Percentiles rank a stretch among this genome's conserved stretches.
These are phyloP conservation scores for Prosopis cineraria DNA, from an alignment of 306 rosid genomes.

Conservation along the genomic window DNA sequence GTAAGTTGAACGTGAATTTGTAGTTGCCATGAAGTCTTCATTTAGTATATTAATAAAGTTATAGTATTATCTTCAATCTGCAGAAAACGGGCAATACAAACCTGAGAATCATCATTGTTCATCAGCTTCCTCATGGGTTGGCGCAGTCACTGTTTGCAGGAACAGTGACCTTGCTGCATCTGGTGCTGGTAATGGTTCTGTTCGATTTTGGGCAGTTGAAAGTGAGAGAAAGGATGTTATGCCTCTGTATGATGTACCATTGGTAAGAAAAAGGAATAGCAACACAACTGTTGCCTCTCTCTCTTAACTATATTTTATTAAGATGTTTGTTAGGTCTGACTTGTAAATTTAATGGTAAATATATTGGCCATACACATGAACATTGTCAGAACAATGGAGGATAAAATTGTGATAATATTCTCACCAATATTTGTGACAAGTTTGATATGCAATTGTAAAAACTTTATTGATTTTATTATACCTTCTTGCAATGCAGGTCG, in stretches of 20 bases:
- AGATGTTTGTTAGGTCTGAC: constrained; percentile 23
- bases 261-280: constrained; percentile 65
- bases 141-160: constrained; percentile 75
- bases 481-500: constrained; percentile 61
- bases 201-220: constrained; percentile 73
- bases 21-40: constrained; percentile 8
- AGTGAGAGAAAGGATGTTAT: constrained; percentile 65
- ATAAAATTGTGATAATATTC: too few species aligned
- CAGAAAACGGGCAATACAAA: constrained; percentile 64
- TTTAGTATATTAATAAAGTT: constrained; percentile 34
- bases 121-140: constrained; percentile 79
- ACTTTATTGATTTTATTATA: constrained; percentile 6
- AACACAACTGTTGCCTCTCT: neutral
- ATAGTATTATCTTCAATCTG: constrained; percentile 33
- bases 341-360: neutral
- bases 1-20: constrained; percentile 15
- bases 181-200: constrained; percentile 91
- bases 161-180: constrained; percentile 94
- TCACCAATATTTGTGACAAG: constrained; percentile 1
- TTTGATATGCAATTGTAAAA: constrained; percentile 20
- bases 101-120: constrained; percentile 44
- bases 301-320: neutral
- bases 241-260: constrained; percentile 61
- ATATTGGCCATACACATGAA: neutral
- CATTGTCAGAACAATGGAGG: neutral